phyloP scores from a whole-genome alignment of 2,329 filamentous ascomycete species.

The Aspergillus sp. region DNA sequence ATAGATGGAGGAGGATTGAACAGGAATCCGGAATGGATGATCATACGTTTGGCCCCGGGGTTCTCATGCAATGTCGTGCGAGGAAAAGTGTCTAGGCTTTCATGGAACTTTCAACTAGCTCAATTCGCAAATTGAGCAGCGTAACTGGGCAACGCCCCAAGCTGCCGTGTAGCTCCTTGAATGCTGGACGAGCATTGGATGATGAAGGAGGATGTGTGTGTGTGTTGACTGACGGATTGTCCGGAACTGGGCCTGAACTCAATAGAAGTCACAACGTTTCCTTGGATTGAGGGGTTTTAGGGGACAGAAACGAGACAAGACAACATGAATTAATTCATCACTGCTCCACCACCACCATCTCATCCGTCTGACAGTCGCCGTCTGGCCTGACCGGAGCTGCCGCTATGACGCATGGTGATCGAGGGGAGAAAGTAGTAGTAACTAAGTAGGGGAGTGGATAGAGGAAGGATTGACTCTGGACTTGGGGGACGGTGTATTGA shows the following conservation, averaged over 20 bases:
- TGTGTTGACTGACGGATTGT: not conserved
- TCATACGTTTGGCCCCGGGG: conserved; percentile 8
- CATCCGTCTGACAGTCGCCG: not conserved
- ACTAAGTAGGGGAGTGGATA: no score
- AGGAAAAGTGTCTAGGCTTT: conserved; percentile 6
- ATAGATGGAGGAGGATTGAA: conserved; percentile 9
- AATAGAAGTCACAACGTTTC: not conserved
- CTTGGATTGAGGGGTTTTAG: not conserved
- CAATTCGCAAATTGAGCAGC: not conserved
- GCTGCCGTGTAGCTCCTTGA: not conserved
- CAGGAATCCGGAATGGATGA: conserved; percentile 5
- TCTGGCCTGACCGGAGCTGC: not conserved
- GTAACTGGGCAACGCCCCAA: not conserved
- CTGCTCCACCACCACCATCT: no score
- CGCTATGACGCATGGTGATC: conserved; percentile 6
- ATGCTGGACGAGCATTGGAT: not conserved
- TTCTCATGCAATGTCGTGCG: conserved; percentile 6
- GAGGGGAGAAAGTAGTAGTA: not conserved
- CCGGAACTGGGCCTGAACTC: conserved; percentile 2
- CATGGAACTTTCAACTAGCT: conserved; percentile 3
- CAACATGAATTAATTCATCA: no score
- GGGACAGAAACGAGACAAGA: not conserved
- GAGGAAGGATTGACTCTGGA: no score
- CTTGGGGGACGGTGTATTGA: no score
- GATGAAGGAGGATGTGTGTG: not conserved